Evolutionary conservation across 2,329 filamentous ascomycete genomes (phyloP).

Genomic region (Penicillium brevicompactum): DNA sequence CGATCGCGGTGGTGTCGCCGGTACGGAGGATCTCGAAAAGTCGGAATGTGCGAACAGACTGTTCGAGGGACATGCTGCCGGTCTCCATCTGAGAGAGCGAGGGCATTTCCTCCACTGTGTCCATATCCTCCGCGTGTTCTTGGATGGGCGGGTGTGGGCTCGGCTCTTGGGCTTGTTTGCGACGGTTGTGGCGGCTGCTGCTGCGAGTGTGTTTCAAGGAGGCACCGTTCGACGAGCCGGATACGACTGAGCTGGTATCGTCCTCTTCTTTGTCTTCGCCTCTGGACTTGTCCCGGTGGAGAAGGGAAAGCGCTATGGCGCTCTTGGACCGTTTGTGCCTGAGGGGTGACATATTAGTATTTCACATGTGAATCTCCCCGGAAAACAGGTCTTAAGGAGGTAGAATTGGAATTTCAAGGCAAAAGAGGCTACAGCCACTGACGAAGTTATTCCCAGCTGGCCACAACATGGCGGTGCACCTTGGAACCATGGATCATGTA

Average conservation of each 20-base stretch:
- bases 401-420: not conserved
- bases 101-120: constrained; percentile 35
- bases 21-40: constrained; percentile 89
- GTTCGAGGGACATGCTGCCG: constrained; percentile 68
- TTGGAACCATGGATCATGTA: constrained; percentile 20
- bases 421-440: not conserved
- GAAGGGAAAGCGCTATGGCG: constrained; percentile 55
- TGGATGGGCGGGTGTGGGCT: constrained; percentile 23
- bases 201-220: constrained; percentile 34
- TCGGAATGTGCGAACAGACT: constrained; percentile 91
- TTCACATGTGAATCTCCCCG: constrained; percentile 18
- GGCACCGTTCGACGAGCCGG: constrained; percentile 30
- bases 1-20: constrained; percentile 88
- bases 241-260: constrained; percentile 31
- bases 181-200: constrained; percentile 31
- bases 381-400: not conserved
- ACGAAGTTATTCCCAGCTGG: not conserved
- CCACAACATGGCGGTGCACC: not conserved
- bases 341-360: constrained; percentile 31
- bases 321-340: constrained; percentile 59
- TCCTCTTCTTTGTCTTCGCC: constrained; percentile 40
- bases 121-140: constrained; percentile 30
- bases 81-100: constrained; percentile 35
- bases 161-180: constrained; percentile 30
- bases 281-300: constrained; percentile 56